phyloP scores from a whole-genome alignment of 768 basidiomycete genomes.

The Tricholoma bakamatsutake region DNA sequence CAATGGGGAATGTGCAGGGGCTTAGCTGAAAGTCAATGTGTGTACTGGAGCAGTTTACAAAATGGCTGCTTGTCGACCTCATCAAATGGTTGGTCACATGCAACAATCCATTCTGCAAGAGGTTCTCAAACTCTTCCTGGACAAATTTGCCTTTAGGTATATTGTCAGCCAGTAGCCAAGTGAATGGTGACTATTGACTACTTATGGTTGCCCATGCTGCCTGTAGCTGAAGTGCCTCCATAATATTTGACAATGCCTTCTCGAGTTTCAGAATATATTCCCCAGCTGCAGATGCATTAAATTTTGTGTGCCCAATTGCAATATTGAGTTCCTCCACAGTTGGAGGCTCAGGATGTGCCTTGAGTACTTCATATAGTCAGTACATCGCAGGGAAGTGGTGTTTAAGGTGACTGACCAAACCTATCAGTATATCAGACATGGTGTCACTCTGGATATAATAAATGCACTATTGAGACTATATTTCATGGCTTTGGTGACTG shows the following conservation, averaged over 20 bases:
- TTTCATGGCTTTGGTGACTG: constrained; percentile 11
- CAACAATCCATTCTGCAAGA: constrained; percentile 8
- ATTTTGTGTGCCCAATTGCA: neutral
- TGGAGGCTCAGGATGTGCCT: neutral
- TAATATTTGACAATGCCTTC: neutral
- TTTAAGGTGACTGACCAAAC: neutral
- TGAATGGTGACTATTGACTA: too few species aligned
- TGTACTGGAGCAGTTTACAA: constrained; percentile 7
- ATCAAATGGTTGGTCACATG: constrained; percentile 15
- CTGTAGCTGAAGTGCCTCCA: too few species aligned
- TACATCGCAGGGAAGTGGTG: neutral
- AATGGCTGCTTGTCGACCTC: constrained; percentile 12
- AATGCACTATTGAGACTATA: constrained; percentile 1
- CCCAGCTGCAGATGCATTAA: neutral
- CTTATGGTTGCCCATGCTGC: too few species aligned
- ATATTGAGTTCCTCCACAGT: neutral
- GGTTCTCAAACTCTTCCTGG: constrained; percentile 9
- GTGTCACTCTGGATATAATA: neutral
- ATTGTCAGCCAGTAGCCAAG: too few species aligned
- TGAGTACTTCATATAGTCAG: neutral
- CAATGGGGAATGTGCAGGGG: neutral
- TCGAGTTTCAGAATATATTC: neutral
- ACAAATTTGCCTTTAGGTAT: neutral
- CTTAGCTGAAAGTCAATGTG: neutral
- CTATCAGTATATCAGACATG: neutral